Evolutionary conservation across 2,329 filamentous ascomycete genomes (phyloP).

Genomic region (Trichoderma cornu-damae): DNA sequence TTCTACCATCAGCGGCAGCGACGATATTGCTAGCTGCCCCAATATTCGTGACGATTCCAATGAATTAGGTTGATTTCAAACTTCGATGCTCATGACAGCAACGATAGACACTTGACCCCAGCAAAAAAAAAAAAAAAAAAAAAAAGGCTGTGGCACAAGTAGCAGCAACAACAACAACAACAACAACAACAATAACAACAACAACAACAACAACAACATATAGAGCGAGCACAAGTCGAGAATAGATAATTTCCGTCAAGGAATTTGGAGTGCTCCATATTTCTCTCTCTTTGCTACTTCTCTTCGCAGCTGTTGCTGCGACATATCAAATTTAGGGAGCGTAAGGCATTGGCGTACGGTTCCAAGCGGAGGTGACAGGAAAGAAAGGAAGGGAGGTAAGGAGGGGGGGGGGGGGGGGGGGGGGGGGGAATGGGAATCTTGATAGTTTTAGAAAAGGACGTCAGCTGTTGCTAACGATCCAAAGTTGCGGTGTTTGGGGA

Average conservation of each 20-base stretch:
- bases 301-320: not conserved
- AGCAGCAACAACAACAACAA: no score
- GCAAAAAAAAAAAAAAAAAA: no score
- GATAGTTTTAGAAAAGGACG: not conserved
- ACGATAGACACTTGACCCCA: not conserved
- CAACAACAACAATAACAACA: no score
- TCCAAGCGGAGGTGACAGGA: not conserved
- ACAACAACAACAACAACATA: not conserved
- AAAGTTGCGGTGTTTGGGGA: constrained; percentile 7
- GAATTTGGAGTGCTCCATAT: not conserved
- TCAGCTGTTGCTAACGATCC: not conserved
- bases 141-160: no score
- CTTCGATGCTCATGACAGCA: constrained; percentile 3
- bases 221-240: not conserved
- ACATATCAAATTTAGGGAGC: not conserved
- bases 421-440: not conserved
- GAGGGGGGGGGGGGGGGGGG: no score
- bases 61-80: not conserved
- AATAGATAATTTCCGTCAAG: not conserved
- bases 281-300: not conserved
- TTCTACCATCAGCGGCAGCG: not conserved
- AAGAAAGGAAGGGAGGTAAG: no score
- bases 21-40: constrained; percentile 7
- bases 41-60: constrained; percentile 7
- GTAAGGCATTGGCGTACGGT: constrained; percentile 12